Percentiles rank a stretch among this genome's conserved stretches.
phyloP scores from a whole-genome alignment of 345 rosid species.

The Syzygium jambos region DNA sequence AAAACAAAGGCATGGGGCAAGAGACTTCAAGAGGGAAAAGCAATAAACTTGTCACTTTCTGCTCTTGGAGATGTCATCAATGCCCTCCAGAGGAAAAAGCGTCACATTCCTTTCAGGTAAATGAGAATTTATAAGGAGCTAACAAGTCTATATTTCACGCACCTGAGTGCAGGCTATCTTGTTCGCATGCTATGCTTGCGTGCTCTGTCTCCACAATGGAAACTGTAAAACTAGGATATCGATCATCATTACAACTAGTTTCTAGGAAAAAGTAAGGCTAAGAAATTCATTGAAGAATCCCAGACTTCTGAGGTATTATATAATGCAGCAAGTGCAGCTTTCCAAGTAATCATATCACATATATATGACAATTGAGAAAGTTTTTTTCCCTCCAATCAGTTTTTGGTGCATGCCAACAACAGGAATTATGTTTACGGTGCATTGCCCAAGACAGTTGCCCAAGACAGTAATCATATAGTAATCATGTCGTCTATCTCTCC shows the following conservation, averaged over 20 bases:
- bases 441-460: not conserved
- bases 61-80: constrained; percentile 76
- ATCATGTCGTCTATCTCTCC: not conserved
- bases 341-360: not conserved
- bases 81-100: constrained; percentile 60
- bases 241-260: not conserved
- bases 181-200: not conserved
- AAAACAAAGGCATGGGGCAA: constrained; percentile 76
- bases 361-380: not conserved
- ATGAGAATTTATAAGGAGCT: not conserved
- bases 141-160: not conserved
- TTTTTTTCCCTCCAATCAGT: not conserved
- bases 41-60: constrained; percentile 74
- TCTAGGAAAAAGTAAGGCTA: not conserved
- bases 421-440: not conserved
- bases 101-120: constrained; percentile 73
- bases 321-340: not conserved
- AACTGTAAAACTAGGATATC: not conserved
- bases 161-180: not conserved
- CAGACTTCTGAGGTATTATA: not conserved
- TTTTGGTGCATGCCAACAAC: not conserved
- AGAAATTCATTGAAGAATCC: not conserved
- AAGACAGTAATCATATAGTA: not conserved
- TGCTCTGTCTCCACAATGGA: not conserved
- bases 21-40: constrained; percentile 90